Evolutionary conservation across 495 filamentous ascomycete species (phyloP).

Genomic region (Apiosordaria backusii): DNA sequence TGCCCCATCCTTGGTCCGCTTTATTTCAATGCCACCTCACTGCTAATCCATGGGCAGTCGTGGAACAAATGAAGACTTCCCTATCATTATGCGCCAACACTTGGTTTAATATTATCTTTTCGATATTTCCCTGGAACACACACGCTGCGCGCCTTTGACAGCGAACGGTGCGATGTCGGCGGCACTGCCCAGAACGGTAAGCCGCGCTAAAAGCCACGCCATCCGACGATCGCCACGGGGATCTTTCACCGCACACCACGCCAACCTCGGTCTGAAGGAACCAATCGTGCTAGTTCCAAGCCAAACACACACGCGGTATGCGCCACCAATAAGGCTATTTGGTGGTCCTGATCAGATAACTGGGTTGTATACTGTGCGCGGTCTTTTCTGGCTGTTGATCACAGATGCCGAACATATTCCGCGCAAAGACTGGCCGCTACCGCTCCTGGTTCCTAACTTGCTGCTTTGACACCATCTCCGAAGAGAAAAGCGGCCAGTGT

Average conservation of each 20-base stretch:
- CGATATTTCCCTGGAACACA: neutral
- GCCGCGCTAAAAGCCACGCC: slow-evolving; percentile 15
- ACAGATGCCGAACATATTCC: neutral
- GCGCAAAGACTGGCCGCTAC: neutral
- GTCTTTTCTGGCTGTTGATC: neutral
- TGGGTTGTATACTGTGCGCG: too few species aligned
- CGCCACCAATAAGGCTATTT: neutral
- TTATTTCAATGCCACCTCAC: neutral
- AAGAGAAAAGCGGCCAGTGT: neutral
- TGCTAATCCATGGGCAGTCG: neutral
- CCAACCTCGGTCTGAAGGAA: slow-evolving; percentile 23
- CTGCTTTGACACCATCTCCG: neutral
- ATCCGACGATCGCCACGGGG: slow-evolving; percentile 17
- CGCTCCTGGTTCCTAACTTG: neutral
- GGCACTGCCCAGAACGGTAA: slow-evolving; percentile 29
- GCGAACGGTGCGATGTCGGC: slow-evolving; percentile 17
- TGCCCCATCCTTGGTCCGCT: neutral
- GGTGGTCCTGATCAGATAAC: neutral
- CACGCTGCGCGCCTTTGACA: slow-evolving; percentile 1
- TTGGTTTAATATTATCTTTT: slow-evolving; percentile 3
- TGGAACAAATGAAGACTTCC: neutral
- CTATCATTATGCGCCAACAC: too few species aligned
- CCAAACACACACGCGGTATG: neutral
- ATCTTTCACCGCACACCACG: slow-evolving; percentile 9
- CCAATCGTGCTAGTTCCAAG: neutral